These are phyloP conservation scores for Ambispora gerdemannii DNA, from an alignment of 192 early-diverging fungal species.

Conservation along the genomic window DNA sequence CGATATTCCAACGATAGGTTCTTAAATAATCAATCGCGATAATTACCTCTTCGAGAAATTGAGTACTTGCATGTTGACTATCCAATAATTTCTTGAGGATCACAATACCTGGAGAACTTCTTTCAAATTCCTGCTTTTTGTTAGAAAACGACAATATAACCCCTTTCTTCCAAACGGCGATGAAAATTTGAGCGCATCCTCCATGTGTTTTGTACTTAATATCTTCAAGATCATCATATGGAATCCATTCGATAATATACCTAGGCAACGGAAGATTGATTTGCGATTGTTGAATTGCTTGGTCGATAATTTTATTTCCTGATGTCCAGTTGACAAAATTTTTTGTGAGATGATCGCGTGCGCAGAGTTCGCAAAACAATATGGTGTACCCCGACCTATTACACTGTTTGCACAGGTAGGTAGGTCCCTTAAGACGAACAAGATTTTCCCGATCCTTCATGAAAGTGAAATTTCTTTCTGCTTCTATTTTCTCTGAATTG, in stretches of 20 bases:
- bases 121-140: not conserved
- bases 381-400: not conserved
- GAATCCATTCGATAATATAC: constrained; percentile 14
- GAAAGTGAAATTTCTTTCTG: not conserved
- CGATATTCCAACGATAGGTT: not conserved
- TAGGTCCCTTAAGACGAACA: not conserved
- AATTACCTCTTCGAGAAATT: not conserved
- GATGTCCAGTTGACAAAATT: constrained; percentile 8
- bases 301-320: constrained; percentile 13
- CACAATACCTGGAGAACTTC: not conserved
- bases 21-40: not conserved
- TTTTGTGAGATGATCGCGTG: not conserved
- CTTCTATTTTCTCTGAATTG: not conserved
- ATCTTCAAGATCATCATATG: not conserved
- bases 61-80: not conserved
- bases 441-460: not conserved
- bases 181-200: not conserved
- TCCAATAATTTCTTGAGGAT: not conserved
- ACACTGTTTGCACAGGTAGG: not conserved
- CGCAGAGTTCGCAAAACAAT: constrained; percentile 2
- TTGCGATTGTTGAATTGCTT: constrained; percentile 4
- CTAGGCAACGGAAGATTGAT: not conserved
- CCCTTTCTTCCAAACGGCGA: not conserved
- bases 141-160: not conserved
- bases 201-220: not conserved